Percentiles rank a stretch among this genome's conserved stretches.
These are phyloP conservation scores for Suillus variegatus DNA, from an alignment of 768 basidiomycete species.

Conservation along the genomic window DNA sequence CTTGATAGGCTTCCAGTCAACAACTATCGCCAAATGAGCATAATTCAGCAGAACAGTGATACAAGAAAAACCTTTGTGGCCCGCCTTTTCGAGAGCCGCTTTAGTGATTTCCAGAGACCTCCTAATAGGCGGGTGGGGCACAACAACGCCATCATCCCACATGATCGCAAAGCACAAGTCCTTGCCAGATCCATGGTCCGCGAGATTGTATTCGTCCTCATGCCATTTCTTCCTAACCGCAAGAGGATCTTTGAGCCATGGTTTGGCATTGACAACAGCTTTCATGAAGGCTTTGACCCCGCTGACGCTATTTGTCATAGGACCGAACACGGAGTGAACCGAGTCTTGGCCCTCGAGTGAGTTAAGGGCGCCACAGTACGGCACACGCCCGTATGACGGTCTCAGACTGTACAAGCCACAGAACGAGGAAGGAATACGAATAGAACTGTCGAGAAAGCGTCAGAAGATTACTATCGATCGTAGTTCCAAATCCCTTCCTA, in stretches of 20 bases:
- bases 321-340: constrained; percentile 71
- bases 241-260: constrained; percentile 70
- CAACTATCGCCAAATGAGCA: constrained; percentile 41
- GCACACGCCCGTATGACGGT: constrained; percentile 69
- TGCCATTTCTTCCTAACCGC: constrained; percentile 60
- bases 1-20: constrained; percentile 65
- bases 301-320: constrained; percentile 56
- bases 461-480: not conserved
- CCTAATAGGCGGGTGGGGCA: constrained; percentile 64
- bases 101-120: constrained; percentile 61
- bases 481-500: constrained; percentile 21
- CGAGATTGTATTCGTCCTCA: constrained; percentile 56
- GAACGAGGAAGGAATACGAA: constrained; percentile 70
- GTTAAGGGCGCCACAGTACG: constrained; percentile 67
- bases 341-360: constrained; percentile 75
- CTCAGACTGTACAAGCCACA: constrained; percentile 72
- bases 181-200: constrained; percentile 55
- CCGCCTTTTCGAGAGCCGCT: constrained; percentile 55
- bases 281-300: constrained; percentile 70
- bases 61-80: constrained; percentile 57
- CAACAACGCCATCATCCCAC: constrained; percentile 63
- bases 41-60: not conserved
- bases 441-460: constrained; percentile 44
- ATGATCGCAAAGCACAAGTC: constrained; percentile 59
- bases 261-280: constrained; percentile 55